A percentile compares a stretch with the other conserved stretches of the same genome.
Conservation (phyloP, 768 basidiomycete genomes). For the Termitomyces sp. region DNA sequence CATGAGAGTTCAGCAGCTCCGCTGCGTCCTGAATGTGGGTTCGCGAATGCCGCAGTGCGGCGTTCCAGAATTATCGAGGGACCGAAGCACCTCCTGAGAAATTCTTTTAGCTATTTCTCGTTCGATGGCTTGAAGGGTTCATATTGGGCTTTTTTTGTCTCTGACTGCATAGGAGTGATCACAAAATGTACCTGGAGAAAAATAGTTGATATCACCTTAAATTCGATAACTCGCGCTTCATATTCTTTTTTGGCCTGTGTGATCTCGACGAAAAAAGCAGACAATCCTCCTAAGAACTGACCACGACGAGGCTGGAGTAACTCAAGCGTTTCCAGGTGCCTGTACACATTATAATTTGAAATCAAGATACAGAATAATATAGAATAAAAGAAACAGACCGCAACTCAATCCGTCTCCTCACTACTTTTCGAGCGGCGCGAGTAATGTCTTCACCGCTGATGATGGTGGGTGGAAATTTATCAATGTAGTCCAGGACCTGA, state of each 20-base stretch:
- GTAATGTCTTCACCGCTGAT: background rate
- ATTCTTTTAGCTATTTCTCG: background rate
- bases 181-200: background rate
- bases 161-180: background rate
- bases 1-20: background rate
- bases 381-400: background rate
- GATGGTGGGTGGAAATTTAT: background rate
- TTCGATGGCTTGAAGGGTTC: background rate
- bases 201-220: background rate
- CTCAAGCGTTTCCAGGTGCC: background rate
- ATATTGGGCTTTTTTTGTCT: background rate
- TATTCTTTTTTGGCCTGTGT: background rate
- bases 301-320: background rate
- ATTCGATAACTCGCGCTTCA: background rate
- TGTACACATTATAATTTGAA: background rate
- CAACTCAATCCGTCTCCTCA: background rate
- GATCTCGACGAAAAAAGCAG: background rate
- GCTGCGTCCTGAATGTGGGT: background rate
- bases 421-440: background rate
- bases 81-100: background rate
- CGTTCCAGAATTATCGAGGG: background rate
- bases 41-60: background rate
- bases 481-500: background rate
- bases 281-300: background rate
- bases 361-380: background rate